A percentile compares a stretch with the other conserved stretches of the same genome.
Conservation (phyloP, 371 early-diverging fungal genomes). For the Capillidium rhysosporum region DNA sequence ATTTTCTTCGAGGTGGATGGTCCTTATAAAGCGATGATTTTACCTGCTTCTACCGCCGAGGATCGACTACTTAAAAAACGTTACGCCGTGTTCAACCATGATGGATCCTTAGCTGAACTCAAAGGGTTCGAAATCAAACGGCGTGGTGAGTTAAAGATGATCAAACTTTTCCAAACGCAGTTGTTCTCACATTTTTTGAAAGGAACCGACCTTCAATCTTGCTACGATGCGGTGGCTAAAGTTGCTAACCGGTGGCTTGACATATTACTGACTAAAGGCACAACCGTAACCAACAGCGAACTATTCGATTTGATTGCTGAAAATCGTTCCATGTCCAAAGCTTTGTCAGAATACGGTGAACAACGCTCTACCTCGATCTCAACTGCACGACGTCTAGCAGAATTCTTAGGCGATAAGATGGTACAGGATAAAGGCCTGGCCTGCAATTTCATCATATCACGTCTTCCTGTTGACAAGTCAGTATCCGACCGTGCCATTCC, state of each 20-base stretch:
- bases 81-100: conserved; percentile 95
- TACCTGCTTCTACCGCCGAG: conserved; percentile 94
- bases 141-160: conserved; percentile 96
- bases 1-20: conserved; percentile 99
- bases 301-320: conserved; percentile 97
- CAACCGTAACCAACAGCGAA: conserved; percentile 68
- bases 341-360: conserved; percentile 77
- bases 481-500: conserved; percentile 97
- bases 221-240: conserved; percentile 77
- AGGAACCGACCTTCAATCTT: conserved; percentile 73
- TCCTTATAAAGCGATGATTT: conserved; percentile 98
- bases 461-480: conserved; percentile 67
- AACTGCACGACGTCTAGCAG: conserved; percentile 92
- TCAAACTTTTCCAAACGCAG: conserved; percentile 95
- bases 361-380: conserved; percentile 93
- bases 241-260: conserved; percentile 95
- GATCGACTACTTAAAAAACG: conserved; percentile 96
- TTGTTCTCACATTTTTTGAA: conserved; percentile 85
- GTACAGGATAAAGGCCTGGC: conserved; percentile 93
- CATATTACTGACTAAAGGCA: conserved; percentile 76
- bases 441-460: conserved; percentile 92
- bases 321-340: conserved; percentile 93
- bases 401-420: conserved; percentile 96
- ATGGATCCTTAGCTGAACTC: conserved; percentile 91
- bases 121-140: conserved; percentile 99